A percentile compares a stretch with the other conserved stretches of the same genome.
Evolutionary conservation across 2,329 filamentous ascomycete genomes (phyloP).

Genomic region (Calonectria montana): DNA sequence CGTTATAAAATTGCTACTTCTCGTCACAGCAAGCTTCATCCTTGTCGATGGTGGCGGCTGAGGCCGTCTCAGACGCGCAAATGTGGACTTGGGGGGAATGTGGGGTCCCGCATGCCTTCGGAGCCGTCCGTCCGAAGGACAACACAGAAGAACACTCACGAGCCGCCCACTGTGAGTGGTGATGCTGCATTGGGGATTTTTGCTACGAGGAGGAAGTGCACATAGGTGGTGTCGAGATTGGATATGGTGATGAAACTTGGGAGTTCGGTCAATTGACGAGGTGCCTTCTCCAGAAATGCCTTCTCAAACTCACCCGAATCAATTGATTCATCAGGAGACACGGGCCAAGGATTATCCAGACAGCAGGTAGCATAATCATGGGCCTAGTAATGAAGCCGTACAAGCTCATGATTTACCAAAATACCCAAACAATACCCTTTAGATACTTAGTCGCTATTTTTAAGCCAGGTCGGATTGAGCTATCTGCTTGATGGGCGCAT

Average conservation of each 20-base stretch:
- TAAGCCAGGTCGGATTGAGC: too few species aligned
- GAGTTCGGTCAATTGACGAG: neutral
- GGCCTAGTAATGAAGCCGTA: too few species aligned
- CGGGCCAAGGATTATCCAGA: neutral
- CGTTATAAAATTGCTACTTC: constrained; percentile 2
- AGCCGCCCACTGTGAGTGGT: neutral
- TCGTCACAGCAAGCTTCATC: neutral
- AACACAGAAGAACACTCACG: neutral
- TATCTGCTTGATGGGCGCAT: neutral
- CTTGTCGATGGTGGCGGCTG: neutral
- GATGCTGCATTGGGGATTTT: neutral
- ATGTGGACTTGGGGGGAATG: neutral
- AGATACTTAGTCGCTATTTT: too few species aligned
- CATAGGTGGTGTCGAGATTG: too few species aligned
- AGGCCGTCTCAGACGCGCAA: neutral
- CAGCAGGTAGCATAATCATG: neutral
- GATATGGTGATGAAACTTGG: neutral
- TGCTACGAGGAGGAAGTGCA: neutral
- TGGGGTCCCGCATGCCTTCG: neutral
- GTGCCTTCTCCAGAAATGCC: neutral
- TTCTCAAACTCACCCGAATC: neutral
- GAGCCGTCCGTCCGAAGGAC: neutral
- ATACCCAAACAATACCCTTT: too few species aligned
- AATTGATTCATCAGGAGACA: neutral
- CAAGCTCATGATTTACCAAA: too few species aligned